These are phyloP conservation scores for Kwoniella dendrophila DNA, from an alignment of 768 basidiomycete genomes.

Conservation along the genomic window DNA sequence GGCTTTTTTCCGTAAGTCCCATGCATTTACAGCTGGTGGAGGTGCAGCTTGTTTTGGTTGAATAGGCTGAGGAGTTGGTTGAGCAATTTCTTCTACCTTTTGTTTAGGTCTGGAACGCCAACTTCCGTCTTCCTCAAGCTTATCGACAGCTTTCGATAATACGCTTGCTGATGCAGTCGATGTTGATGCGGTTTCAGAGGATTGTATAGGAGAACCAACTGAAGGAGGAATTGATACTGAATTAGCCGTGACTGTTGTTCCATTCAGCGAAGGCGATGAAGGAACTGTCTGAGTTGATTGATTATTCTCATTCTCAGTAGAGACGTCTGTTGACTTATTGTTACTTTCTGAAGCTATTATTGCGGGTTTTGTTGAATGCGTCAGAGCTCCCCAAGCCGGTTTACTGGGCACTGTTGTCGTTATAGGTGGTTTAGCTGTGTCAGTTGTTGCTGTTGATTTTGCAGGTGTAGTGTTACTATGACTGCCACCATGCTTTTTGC, in stretches of 20 bases:
- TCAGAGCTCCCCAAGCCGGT: constrained; percentile 24
- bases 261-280: constrained; percentile 29
- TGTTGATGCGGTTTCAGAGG: constrained; percentile 24
- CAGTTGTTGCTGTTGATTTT: constrained; percentile 3
- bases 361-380: constrained; percentile 8
- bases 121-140: constrained; percentile 29
- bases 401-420: constrained; percentile 12
- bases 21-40: constrained; percentile 45
- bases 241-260: constrained; percentile 26
- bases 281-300: constrained; percentile 20
- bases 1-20: constrained; percentile 41
- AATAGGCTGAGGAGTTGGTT: neutral
- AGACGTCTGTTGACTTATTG: neutral
- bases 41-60: constrained; percentile 20
- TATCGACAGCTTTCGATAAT: constrained; percentile 15
- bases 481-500: constrained; percentile 21
- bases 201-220: constrained; percentile 12
- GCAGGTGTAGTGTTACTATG: neutral
- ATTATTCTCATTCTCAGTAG: neutral
- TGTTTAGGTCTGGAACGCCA: constrained; percentile 27
- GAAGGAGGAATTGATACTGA: constrained; percentile 16
- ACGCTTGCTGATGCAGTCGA: constrained; percentile 23
- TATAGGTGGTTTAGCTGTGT: constrained; percentile 1
- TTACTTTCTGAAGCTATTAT: neutral
- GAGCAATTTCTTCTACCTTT: constrained; percentile 7